A percentile compares a stretch with the other conserved stretches of the same genome.
phyloP scores from a whole-genome alignment of 2,329 filamentous ascomycete genomes.

The Phaeomoniella chlamydospora region DNA sequence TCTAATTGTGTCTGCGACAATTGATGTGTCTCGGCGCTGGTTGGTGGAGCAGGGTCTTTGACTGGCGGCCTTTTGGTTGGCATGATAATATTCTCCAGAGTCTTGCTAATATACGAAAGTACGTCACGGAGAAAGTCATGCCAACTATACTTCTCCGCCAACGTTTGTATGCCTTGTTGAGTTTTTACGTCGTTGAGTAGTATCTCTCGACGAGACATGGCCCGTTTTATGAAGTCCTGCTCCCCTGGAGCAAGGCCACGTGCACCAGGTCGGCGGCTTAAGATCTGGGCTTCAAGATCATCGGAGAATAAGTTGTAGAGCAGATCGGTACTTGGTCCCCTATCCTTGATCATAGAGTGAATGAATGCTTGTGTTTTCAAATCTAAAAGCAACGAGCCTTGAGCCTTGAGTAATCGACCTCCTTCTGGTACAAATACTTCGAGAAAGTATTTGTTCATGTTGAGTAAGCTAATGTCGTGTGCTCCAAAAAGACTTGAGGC shows the following conservation, averaged over 20 bases:
- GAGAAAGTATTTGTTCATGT: conserved; percentile 48
- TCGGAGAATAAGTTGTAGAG: conserved; percentile 46
- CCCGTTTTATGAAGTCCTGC: conserved; percentile 42
- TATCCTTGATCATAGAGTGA: conserved; percentile 41
- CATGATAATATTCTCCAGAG: conserved; percentile 37
- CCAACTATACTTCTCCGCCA: conserved; percentile 49
- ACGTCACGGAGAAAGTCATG: conserved; percentile 47
- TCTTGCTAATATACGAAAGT: conserved; percentile 42
- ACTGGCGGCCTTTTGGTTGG: conserved; percentile 26
- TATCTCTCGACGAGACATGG: conserved; percentile 39
- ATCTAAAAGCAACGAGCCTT: conserved; percentile 46
- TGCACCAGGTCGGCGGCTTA: conserved; percentile 38
- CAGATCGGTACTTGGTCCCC: conserved; percentile 39
- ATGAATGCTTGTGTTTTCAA: conserved; percentile 56
- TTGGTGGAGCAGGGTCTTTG: conserved; percentile 21
- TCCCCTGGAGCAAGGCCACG: conserved; percentile 42
- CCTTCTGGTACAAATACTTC: conserved; percentile 49
- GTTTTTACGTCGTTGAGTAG: conserved; percentile 40
- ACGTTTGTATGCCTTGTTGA: conserved; percentile 28
- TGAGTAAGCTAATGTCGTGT: conserved; percentile 48
- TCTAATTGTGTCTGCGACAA: conserved; percentile 21
- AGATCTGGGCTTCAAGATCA: conserved; percentile 38
- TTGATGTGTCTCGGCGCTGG: conserved; percentile 21
- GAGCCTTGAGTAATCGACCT: conserved; percentile 41
- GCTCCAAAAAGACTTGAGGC: conserved; percentile 49